Percentiles rank a stretch among this genome's conserved stretches.
These are phyloP conservation scores for Dendrobium chrysotoxum DNA, from an alignment of 106 monocot species.

Conservation along the genomic window DNA sequence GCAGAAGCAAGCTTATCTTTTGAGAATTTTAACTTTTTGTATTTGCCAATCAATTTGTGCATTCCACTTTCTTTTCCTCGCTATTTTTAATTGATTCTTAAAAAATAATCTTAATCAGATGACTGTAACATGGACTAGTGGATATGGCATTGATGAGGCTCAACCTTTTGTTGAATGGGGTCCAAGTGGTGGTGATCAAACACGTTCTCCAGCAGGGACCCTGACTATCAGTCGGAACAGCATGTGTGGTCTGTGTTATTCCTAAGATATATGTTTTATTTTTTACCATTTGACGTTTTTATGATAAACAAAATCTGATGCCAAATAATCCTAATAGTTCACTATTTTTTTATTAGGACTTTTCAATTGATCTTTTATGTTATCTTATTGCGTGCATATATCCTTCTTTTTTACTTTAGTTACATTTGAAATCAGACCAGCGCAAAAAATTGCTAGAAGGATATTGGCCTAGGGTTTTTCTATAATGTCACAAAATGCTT, in stretches of 20 bases:
- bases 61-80: background rate
- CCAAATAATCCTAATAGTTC: background rate
- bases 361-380: background rate
- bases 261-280: constrained; percentile 4
- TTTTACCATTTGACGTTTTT: background rate
- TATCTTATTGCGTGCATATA: background rate
- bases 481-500: background rate
- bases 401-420: background rate
- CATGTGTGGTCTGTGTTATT: constrained; percentile 83
- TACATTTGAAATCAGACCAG: background rate
- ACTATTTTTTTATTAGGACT: background rate
- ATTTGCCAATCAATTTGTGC: background rate
- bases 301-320: background rate
- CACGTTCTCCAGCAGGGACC: constrained; percentile 74
- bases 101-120: constrained; percentile 44
- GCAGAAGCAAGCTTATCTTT: no score
- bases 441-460: background rate
- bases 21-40: background rate
- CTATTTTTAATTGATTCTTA: constrained; percentile 1
- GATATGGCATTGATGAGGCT: constrained; percentile 80
- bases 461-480: background rate
- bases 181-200: constrained; percentile 25
- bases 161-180: constrained; percentile 87
- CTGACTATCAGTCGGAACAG: constrained; percentile 61
- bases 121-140: constrained; percentile 98